These are phyloP conservation scores for Parasitella parasitica DNA, from an alignment of 371 early-diverging fungal species.

Conservation along the genomic window DNA sequence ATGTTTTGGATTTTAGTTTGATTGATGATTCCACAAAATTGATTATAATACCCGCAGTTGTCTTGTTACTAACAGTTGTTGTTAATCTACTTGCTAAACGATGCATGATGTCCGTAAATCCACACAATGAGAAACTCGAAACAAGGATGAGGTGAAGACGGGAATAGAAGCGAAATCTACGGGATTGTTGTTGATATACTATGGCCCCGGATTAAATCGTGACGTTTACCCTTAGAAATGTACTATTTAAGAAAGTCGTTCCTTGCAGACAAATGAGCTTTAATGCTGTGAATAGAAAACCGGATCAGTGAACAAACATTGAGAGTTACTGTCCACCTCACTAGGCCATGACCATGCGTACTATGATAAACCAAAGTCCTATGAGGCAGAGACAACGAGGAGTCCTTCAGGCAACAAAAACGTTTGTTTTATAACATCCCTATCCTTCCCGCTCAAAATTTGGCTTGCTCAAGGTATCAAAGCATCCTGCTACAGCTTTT, in stretches of 20 bases:
- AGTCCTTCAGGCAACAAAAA: too few species aligned
- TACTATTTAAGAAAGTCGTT: neutral
- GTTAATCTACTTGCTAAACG: conserved; percentile 3
- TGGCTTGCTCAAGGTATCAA: too few species aligned
- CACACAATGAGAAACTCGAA: conserved; percentile 12
- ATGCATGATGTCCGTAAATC: conserved; percentile 7
- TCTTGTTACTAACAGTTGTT: conserved; percentile 6
- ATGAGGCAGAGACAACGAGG: too few species aligned
- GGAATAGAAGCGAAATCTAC: conserved; percentile 23
- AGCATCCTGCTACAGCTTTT: too few species aligned
- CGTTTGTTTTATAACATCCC: too few species aligned
- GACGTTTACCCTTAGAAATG: neutral
- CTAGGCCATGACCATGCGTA: too few species aligned
- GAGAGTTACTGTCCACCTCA: too few species aligned
- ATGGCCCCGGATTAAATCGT: conserved; percentile 2
- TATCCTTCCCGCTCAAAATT: too few species aligned
- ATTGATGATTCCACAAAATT: neutral
- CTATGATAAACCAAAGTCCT: too few species aligned
- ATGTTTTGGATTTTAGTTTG: neutral
- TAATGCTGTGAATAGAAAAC: too few species aligned
- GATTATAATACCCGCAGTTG: neutral
- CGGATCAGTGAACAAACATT: too few species aligned
- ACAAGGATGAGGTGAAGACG: neutral
- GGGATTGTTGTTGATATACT: conserved; percentile 9
- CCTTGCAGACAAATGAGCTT: too few species aligned